A percentile compares a stretch with the other conserved stretches of the same genome.
These are phyloP conservation scores for Venturia asperata DNA, from an alignment of 2,329 filamentous ascomycete species.

Conservation along the genomic window DNA sequence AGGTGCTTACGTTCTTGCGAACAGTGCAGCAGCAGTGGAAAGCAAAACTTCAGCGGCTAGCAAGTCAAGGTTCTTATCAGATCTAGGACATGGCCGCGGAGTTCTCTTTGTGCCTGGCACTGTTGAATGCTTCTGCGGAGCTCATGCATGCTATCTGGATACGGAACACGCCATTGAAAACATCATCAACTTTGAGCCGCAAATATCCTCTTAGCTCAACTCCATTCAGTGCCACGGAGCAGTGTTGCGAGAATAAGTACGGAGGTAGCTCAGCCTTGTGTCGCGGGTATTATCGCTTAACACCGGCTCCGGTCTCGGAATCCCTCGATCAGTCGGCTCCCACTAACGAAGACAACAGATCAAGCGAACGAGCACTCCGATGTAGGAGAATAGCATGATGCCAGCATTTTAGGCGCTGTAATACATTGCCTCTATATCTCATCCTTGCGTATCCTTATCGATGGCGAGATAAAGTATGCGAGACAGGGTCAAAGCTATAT, in stretches of 20 bases:
- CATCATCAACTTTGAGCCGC: slow-evolving; percentile 3
- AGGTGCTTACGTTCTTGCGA: neutral
- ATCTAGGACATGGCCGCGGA: neutral
- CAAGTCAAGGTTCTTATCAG: neutral
- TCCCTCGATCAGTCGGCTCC: neutral
- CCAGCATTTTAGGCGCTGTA: neutral
- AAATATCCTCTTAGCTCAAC: slow-evolving; percentile 11
- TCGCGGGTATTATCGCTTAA: neutral
- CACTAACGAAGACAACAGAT: slow-evolving; percentile 6
- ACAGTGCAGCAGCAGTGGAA: neutral
- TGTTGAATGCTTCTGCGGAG: neutral
- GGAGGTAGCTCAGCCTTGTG: slow-evolving; percentile 7
- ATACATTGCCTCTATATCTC: neutral
- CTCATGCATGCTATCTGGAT: neutral
- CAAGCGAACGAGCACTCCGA: neutral
- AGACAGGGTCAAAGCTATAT: neutral
- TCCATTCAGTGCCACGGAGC: neutral
- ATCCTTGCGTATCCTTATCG: slow-evolving; percentile 7
- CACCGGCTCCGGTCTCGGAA: neutral
- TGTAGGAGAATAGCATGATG: neutral
- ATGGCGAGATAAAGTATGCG: neutral
- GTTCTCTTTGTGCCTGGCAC: neutral
- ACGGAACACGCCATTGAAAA: neutral
- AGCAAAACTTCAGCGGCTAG: neutral
- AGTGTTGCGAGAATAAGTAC: neutral